A percentile compares a stretch with the other conserved stretches of the same genome.
phyloP scores from a whole-genome alignment of 768 basidiomycete species.

The Panellus pusillus region DNA sequence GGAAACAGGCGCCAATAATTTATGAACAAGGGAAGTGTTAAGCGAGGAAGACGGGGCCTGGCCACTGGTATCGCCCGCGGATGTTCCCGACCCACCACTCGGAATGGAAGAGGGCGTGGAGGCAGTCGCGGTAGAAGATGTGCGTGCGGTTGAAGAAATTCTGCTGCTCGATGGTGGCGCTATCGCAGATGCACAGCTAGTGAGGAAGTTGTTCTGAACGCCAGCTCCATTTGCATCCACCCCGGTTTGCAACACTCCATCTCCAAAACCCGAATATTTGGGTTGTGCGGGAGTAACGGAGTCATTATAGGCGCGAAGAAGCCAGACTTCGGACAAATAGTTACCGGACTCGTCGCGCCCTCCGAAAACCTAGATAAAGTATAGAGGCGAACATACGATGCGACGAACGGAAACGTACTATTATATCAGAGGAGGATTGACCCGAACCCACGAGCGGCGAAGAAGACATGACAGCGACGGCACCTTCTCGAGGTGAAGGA shows the following conservation, averaged over 20 bases:
- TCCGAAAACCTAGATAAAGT: constrained; percentile 56
- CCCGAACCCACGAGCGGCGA: constrained; percentile 60
- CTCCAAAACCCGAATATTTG: constrained; percentile 64
- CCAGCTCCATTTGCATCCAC: constrained; percentile 66
- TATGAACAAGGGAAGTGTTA: constrained; percentile 45
- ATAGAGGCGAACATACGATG: constrained; percentile 1
- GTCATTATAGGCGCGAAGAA: constrained; percentile 72
- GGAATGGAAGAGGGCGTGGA: constrained; percentile 9
- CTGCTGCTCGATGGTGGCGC: constrained; percentile 21
- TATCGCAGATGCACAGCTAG: constrained; percentile 54
- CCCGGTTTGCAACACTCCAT: constrained; percentile 63
- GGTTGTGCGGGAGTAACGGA: constrained; percentile 52
- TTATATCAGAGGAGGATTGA: constrained; percentile 56
- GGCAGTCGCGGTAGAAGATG: constrained; percentile 12
- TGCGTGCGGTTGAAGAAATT: constrained; percentile 16
- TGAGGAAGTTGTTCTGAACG: constrained; percentile 59
- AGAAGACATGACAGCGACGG: constrained; percentile 58
- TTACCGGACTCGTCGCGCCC: constrained; percentile 67
- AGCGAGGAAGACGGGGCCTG: constrained; percentile 17
- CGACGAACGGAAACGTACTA: constrained; percentile 38
- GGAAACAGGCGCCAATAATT: constrained; percentile 46
- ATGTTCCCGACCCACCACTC: background rate
- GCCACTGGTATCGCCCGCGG: background rate
- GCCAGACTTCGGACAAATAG: constrained; percentile 75
- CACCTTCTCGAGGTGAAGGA: constrained; percentile 72